Evolutionary conservation across 2,329 filamentous ascomycete species (phyloP), one percentile per base, ranked within the genome.

Genomic region (Chaetomium globosum): DNA sequence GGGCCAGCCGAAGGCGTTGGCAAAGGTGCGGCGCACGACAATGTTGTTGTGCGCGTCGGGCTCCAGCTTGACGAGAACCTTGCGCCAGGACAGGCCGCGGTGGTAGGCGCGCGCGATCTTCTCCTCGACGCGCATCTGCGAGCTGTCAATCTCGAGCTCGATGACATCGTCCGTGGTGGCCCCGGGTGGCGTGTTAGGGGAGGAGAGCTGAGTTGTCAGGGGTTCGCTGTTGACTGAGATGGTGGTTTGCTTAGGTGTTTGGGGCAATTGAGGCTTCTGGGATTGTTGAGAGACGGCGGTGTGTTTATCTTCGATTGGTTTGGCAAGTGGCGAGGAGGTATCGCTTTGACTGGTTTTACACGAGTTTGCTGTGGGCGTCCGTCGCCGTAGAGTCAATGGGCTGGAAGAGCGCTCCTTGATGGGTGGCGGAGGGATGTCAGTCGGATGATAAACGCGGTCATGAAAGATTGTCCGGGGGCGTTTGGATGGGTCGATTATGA

Each of bases 31-130:
- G 19, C 95, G 89, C 28, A 99, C 95, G 66, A 98, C 90, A 70
- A 99, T 96, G 77, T 99, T 99, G 78, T 99, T 99, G 80, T 99
- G 95, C 0, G 95, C 95, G 77, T 99, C 95, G 0, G 95, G 95
- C 75, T 99, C 94, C 2, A 99, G 83, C 61, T 95, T 90, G 16
- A 99, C 95, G 4, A 99, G 85, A 1, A 99, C 95, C 75, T 99
- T 99, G 54, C 95, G 90, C 95, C 95, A 99, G 1, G 92, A 91
- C 23, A 99, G 79, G 68, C 92, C 92, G 13, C 88, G 87, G 76
- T 99, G 95, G 78, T 99, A 99, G 16, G 93, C 95, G 55, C 95
- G 87, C 1, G 95, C 95, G 70, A 99, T 99, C 78, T 97, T 98
- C 77, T 99, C 95, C 77, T 99, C 95, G 0, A 98, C 93, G 68